Percentiles rank a stretch among this genome's conserved stretches.
These are phyloP conservation scores for Penicillium sp. DNA, from an alignment of 2,329 filamentous ascomycete species.

Conservation along the genomic window DNA sequence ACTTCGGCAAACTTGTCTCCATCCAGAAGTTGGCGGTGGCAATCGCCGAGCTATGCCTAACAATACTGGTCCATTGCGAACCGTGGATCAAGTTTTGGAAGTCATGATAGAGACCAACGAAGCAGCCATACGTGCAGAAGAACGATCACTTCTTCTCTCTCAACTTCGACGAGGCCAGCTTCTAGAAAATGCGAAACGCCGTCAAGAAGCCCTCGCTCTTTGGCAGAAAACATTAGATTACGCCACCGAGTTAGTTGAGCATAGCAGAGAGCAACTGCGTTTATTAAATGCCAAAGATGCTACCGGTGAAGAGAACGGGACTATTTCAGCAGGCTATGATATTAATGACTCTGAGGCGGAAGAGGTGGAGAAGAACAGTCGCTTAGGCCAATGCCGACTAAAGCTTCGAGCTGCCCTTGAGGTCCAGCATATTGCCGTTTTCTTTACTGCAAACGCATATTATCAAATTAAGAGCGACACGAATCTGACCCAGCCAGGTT, in stretches of 20 bases:
- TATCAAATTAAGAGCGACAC: slow-evolving; percentile 78
- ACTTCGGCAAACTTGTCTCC: slow-evolving; percentile 78
- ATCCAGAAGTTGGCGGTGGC: slow-evolving; percentile 74
- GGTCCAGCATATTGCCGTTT: slow-evolving; percentile 75
- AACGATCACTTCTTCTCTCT: slow-evolving; percentile 63
- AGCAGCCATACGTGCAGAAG: slow-evolving; percentile 62
- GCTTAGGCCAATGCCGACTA: slow-evolving; percentile 60
- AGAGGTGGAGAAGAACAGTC: slow-evolving; percentile 44
- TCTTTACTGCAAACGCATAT: slow-evolving; percentile 80
- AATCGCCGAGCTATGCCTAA: slow-evolving; percentile 65
- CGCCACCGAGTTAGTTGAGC: slow-evolving; percentile 51
- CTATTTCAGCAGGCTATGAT: slow-evolving; percentile 13
- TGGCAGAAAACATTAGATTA: slow-evolving; percentile 63
- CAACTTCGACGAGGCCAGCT: slow-evolving; percentile 73
- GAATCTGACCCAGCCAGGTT: slow-evolving; percentile 63
- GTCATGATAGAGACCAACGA: slow-evolving; percentile 90
- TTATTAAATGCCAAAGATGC: slow-evolving; percentile 29
- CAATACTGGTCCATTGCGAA: slow-evolving; percentile 67
- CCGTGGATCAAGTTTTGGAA: slow-evolving; percentile 81
- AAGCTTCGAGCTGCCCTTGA: slow-evolving; percentile 72
- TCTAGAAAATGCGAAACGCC: slow-evolving; percentile 69
- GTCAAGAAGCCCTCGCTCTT: slow-evolving; percentile 65
- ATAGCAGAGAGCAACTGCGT: slow-evolving; percentile 63
- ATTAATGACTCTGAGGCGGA: slow-evolving; percentile 39
- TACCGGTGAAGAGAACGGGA: slow-evolving; percentile 20